A percentile compares a stretch with the other conserved stretches of the same genome.
phyloP scores from a whole-genome alignment of 1,284 basidiomycete genomes.

The Apiotrichum gamsii region DNA sequence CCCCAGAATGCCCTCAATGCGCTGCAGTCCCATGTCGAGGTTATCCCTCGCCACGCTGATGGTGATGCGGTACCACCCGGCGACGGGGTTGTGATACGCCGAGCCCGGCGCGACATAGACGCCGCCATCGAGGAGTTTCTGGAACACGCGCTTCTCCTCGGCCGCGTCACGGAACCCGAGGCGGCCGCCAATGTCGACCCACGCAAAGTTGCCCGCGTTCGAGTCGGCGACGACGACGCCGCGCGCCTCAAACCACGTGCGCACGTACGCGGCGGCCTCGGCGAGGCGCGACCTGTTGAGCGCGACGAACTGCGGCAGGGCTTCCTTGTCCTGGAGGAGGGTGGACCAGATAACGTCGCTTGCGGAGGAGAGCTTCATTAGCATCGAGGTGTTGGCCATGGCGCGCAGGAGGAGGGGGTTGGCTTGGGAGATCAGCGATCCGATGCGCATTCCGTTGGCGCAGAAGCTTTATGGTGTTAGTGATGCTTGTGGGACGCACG shows the following conservation, averaged over 20 bases:
- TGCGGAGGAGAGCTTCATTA: conserved; percentile 44
- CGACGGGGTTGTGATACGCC: conserved; percentile 35
- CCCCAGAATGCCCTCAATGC: conserved; percentile 26
- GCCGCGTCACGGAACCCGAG: conserved; percentile 31
- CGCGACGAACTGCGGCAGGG: conserved; percentile 30
- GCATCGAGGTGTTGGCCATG: conserved; percentile 42
- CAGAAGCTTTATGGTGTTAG: conserved; percentile 39
- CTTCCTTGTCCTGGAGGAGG: conserved; percentile 25
- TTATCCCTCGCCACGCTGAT: conserved; percentile 39
- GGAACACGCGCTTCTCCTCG: conserved; percentile 43
- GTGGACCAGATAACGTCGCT: conserved; percentile 44
- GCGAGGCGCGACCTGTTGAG: conserved; percentile 34
- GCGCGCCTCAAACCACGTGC: conserved; percentile 38
- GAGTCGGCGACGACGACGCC: conserved; percentile 39
- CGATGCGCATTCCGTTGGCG: conserved; percentile 48
- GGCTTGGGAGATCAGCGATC: conserved; percentile 45
- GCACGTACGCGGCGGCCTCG: conserved; percentile 36
- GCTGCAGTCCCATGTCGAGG: conserved; percentile 22
- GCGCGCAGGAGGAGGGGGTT: conserved; percentile 46
- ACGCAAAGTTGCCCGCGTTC: conserved; percentile 45
- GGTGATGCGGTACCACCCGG: conserved; percentile 42
- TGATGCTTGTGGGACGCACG: background rate
- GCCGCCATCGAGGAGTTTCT: conserved; percentile 40
- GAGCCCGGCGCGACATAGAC: conserved; percentile 44
- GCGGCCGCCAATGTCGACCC: conserved; percentile 37